Evolutionary conservation across 805 yeast species (phyloP).

Genomic region (Candida awuae): DNA sequence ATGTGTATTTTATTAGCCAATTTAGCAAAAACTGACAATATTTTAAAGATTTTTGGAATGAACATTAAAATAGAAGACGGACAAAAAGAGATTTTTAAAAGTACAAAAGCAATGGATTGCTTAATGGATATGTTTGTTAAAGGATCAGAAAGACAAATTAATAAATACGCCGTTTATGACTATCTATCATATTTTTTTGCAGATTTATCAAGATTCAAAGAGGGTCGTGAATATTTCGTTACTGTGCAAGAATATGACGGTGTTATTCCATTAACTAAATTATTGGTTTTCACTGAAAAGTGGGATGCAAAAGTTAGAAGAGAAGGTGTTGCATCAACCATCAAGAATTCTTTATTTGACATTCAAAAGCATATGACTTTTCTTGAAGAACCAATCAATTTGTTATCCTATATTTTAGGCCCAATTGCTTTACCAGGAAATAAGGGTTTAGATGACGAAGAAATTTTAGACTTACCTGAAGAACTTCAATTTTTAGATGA

Average conservation of each 20-base stretch:
- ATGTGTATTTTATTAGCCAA: slow-evolving; percentile 80
- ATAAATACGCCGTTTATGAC: slow-evolving; percentile 68
- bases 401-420: slow-evolving; percentile 72
- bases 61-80: slow-evolving; percentile 22
- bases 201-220: slow-evolving; percentile 69
- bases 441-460: slow-evolving; percentile 65
- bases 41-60: slow-evolving; percentile 43
- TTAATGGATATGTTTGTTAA: slow-evolving; percentile 84
- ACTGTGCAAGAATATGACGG: slow-evolving; percentile 64
- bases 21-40: slow-evolving; percentile 67
- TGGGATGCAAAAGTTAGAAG: slow-evolving; percentile 73
- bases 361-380: slow-evolving; percentile 55
- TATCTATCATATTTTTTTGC: slow-evolving; percentile 84
- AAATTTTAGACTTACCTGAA: slow-evolving; percentile 79
- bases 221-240: slow-evolving; percentile 72
- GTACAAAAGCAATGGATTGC: slow-evolving; percentile 60
- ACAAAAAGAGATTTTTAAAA: slow-evolving; percentile 46
- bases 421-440: slow-evolving; percentile 66
- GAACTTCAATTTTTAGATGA: slow-evolving; percentile 73
- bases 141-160: slow-evolving; percentile 65
- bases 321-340: slow-evolving; percentile 87
- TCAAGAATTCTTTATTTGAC: slow-evolving; percentile 84
- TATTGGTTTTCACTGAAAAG: slow-evolving; percentile 75
- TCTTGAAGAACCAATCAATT: slow-evolving; percentile 54
- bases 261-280: slow-evolving; percentile 72